Conservation (phyloP, 106 monocot species). For the Allium cepa region DNA sequence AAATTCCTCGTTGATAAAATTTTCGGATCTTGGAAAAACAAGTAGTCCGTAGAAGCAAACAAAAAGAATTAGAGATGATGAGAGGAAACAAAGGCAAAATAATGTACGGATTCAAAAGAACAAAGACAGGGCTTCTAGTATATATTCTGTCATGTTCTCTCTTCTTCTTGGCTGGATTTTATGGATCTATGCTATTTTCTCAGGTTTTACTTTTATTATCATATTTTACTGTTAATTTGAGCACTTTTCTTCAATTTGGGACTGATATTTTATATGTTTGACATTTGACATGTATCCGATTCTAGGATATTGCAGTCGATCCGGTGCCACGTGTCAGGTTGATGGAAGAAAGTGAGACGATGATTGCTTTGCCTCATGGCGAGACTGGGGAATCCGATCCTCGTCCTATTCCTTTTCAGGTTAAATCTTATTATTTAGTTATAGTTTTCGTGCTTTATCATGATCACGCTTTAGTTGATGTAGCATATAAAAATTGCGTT, state of each 20-base stretch:
- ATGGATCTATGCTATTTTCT: conserved; percentile 32
- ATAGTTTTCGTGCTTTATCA: no score
- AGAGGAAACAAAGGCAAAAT: background rate
- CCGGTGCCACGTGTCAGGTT: conserved; percentile 8
- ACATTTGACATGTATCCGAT: background rate
- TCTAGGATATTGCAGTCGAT: conserved; percentile 18
- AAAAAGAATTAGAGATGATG: background rate
- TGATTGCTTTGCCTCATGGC: conserved; percentile 38
- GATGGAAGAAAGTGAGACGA: conserved; percentile 18
- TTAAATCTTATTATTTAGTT: no score
- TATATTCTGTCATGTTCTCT: conserved; percentile 31
- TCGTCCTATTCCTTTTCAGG: conserved; percentile 51
- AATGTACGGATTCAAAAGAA: conserved; percentile 7
- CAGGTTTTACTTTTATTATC: conserved; percentile 1
- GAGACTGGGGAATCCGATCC: conserved; percentile 30
- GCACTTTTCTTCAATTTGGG: background rate
- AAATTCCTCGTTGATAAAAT: no score
- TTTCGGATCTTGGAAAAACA: no score
- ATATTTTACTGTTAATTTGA: background rate
- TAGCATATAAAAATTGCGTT: no score
- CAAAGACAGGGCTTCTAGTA: conserved; percentile 39
- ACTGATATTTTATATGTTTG: background rate
- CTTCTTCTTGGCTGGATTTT: conserved; percentile 75
- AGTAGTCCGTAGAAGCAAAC: no score
- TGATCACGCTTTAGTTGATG: no score